phyloP scores from a whole-genome alignment of 345 rosid genomes.

The Camelina sativa region DNA sequence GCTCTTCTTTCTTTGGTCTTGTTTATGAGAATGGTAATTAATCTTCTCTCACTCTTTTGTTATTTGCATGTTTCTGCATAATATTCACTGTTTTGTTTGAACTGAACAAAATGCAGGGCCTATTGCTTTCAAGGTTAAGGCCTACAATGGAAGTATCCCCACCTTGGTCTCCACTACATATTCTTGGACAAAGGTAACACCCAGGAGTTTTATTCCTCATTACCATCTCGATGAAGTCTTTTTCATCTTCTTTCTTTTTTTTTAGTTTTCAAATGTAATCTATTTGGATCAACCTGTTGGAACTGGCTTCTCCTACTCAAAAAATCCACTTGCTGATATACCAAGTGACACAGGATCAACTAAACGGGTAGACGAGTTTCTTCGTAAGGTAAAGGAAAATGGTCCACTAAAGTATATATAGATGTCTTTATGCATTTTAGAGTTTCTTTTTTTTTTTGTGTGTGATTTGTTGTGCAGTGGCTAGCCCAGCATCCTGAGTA shows the following conservation, averaged over 20 bases:
- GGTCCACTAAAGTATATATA: neutral
- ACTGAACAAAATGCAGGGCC: slow-evolving; percentile 54
- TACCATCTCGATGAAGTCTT: neutral
- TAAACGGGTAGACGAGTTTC: slow-evolving; percentile 51
- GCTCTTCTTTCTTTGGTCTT: slow-evolving; percentile 1
- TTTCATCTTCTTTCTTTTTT: neutral
- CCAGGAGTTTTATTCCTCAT: neutral
- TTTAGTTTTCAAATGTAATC: slow-evolving; percentile 58
- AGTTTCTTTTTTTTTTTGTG: neutral
- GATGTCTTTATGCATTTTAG: neutral
- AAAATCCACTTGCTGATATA: slow-evolving; percentile 38
- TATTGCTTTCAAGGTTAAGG: slow-evolving; percentile 48
- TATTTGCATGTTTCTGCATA: neutral
- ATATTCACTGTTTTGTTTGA: neutral
- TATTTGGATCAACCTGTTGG: slow-evolving; percentile 76
- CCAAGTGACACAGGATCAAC: slow-evolving; percentile 53
- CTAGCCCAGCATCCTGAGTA: slow-evolving; percentile 2
- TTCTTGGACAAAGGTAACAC: slow-evolving; percentile 67
- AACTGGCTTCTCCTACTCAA: slow-evolving; percentile 71
- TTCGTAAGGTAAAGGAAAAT: slow-evolving; percentile 45
- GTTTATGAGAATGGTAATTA: neutral
- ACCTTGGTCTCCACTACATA: slow-evolving; percentile 54
- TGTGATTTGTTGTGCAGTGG: neutral
- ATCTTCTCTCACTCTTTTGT: neutral
- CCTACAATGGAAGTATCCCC: slow-evolving; percentile 64